Base-by-base conservation (phyloP, 176 grass and related monocot genomes). In the Paspalum vaginatum region DNA sequence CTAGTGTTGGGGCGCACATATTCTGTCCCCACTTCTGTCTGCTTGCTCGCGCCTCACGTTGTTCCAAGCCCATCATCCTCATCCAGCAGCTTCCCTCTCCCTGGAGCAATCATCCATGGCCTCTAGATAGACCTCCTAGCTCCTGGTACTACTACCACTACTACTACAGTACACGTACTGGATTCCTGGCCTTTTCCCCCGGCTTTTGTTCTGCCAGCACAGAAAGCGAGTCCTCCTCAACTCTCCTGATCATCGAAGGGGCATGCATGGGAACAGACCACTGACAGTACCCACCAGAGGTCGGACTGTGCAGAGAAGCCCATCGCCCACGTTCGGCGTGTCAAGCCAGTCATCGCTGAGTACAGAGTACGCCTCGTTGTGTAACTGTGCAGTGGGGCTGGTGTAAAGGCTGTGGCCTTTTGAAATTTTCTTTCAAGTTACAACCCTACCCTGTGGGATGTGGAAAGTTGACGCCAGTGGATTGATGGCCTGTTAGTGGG, bases 1-100 rank as follows among this genome's bases (percentile, higher is more conserved):
- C 3, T 62, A 60, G 50, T 74, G 67, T 15, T 76, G n/a, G 0
- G 40, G 20, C 22, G 87, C 41, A 89, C 76, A 49, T 80, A 84
- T 88, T 68, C 81, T 54, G 24, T n/a, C 46, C 39, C 71, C 77
- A 85, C 48, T 85, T 71, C 18, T 9, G 0, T 43, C 41, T 37
- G 40, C 0, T 43, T 21, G 40, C 0, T n/a, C 24, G 45, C 47
- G 75, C 60, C 37, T 40, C 42, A 25, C 39, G 63, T 77, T 82
- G n/a, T 20, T 65, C 68, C 24, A 79, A 51, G 66, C 56, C 7
- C 75, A 43, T 59, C 13, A 24, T 79, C 74, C 75, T 83, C 59
- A 86, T 81, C 52, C 70, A 22, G n/a, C 55, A 58, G 41, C 55
- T 76, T 2, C 61, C n/a, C 64, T 49, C 8, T 6, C 78, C 50